Evolutionary conservation across 2,329 filamentous ascomycete species (phyloP), one percentile per base, ranked within the genome.

Genomic region (Scedosporium apiospermum): DNA sequence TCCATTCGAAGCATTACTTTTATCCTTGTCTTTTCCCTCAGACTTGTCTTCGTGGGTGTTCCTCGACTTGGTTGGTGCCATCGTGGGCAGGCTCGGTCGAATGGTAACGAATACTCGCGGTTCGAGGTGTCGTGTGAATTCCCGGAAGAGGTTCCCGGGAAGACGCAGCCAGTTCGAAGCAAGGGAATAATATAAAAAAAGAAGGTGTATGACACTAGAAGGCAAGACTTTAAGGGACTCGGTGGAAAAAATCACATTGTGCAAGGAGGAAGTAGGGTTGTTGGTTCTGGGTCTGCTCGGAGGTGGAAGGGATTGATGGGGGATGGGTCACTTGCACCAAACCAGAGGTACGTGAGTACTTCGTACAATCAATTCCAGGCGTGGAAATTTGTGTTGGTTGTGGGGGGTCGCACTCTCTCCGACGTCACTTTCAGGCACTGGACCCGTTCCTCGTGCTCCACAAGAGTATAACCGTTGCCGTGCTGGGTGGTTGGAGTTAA

Each of bases 1-100:
- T 63, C 71, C 71, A 44, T 70, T 65, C 60, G 73, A 73, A 64
- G 73, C 75, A 70, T 80, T 81, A 64, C 82, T 77, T 68, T 81
- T 79, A n/a, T 68, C 57, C 63, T 69, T 69, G 63, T 71, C 67
- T 62, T 63, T 63, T 55, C 69, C 68, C 62, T 81, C 79, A 60
- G 72, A 63, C 68, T 81, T 82, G 68, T 81, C 79, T 69, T 78
- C 75, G 58, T 75, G 73, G 53, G 66, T 69, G 65, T 72, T 72
- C 65, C 78, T 77, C 58, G 76, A 70, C 71, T 82, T 82, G 59
- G 76, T 68, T 3, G 79, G 78, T 23, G 79, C 72, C 78, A 81
- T 81, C 67, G 65, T 61, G 63, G 61, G 16, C 46, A 44, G 18
- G 58, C 27, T 18, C 10, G 55, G 7, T 49, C 26, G 26, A 10